Evolutionary conservation across 2,329 filamentous ascomycete genomes (phyloP).

Genomic region (Pseudonectria buxi): DNA sequence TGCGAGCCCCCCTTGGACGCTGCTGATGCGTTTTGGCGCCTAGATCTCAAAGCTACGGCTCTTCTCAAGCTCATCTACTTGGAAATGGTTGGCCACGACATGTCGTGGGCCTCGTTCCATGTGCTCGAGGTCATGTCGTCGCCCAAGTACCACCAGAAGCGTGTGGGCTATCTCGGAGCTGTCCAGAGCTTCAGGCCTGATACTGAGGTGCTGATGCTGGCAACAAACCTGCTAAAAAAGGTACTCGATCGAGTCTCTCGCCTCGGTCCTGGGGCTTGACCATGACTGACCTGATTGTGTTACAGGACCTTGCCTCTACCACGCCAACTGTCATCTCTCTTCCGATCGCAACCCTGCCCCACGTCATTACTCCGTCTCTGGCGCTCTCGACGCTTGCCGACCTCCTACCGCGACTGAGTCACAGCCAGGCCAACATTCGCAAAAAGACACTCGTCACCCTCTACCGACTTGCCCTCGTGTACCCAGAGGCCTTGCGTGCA

Average conservation of each 20-base stretch:
- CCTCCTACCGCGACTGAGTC: slow-evolving; percentile 75
- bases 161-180: slow-evolving; percentile 88
- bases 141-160: slow-evolving; percentile 87
- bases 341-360: slow-evolving; percentile 83
- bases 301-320: slow-evolving; percentile 62
- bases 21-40: slow-evolving; percentile 8
- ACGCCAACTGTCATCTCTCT: slow-evolving; percentile 73
- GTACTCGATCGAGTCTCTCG: slow-evolving; percentile 29
- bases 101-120: slow-evolving; percentile 99
- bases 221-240: slow-evolving; percentile 95
- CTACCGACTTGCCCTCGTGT: slow-evolving; percentile 90
- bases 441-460: slow-evolving; percentile 96
- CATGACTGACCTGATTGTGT: background rate
- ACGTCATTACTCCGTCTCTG: slow-evolving; percentile 87
- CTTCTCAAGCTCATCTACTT: slow-evolving; percentile 94
- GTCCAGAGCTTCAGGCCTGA: slow-evolving; percentile 94
- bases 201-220: slow-evolving; percentile 95
- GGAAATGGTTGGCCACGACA: slow-evolving; percentile 98
- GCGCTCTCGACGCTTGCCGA: slow-evolving; percentile 85
- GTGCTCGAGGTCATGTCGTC: slow-evolving; percentile 99
- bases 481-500: slow-evolving; percentile 83
- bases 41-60: slow-evolving; percentile 92
- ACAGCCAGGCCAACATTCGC: slow-evolving; percentile 76
- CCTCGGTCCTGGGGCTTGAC: slow-evolving; percentile 1
- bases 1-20: background rate